Conservation (phyloP, 305 asterid genomes). For the Lippia alba region DNA sequence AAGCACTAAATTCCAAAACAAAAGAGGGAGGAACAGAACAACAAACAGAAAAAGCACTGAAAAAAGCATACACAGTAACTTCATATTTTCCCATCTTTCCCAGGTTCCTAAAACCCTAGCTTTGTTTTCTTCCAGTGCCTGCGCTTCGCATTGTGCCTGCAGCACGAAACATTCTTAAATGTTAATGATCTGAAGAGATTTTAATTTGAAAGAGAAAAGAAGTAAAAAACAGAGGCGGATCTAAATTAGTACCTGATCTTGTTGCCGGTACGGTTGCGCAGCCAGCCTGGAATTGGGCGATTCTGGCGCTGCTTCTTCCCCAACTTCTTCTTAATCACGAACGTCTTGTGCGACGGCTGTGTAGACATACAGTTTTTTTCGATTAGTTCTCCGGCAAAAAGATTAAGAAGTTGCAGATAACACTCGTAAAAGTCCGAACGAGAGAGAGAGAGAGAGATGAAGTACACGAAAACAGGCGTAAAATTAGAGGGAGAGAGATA, state of each 20-base stretch:
- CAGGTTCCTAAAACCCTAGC: conserved; percentile 52
- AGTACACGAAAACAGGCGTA: no score
- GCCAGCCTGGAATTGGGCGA: conserved; percentile 63
- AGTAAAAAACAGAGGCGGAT: background rate
- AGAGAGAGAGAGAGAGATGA: background rate
- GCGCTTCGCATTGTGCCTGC: conserved; percentile 56
- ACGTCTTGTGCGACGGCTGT: conserved; percentile 66
- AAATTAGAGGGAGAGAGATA: no score
- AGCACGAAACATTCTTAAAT: background rate
- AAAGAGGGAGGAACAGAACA: no score
- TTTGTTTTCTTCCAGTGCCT: conserved; percentile 71
- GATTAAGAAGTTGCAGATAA: background rate
- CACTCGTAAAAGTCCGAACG: background rate
- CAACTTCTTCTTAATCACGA: conserved; percentile 62
- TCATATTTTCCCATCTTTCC: no score
- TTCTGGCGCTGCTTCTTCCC: conserved; percentile 72
- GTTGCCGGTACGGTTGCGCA: conserved; percentile 61
- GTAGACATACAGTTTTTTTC: background rate
- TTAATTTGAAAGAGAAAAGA: no score
- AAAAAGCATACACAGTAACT: no score
- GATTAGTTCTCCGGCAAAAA: background rate
- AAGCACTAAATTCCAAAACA: no score
- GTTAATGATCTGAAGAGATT: background rate
- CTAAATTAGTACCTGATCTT: conserved; percentile 51
- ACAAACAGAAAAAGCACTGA: no score